These are phyloP conservation scores for Moelleriella libera DNA, from an alignment of 2,329 filamentous ascomycete genomes.

Conservation along the genomic window DNA sequence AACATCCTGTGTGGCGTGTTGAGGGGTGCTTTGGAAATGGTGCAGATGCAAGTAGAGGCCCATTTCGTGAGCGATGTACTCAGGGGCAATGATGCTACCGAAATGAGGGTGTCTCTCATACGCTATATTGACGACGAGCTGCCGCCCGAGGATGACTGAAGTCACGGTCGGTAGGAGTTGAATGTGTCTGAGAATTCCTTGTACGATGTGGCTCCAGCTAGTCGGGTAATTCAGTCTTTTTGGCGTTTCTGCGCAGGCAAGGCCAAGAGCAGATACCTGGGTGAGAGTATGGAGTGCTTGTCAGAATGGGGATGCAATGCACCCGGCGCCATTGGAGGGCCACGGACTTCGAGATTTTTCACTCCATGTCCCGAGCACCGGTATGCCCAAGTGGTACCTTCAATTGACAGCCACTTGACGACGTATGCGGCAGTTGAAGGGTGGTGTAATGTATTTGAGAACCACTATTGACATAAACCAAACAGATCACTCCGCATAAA, in stretches of 20 bases:
- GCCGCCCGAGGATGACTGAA: slow-evolving; percentile 81
- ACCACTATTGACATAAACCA: slow-evolving; percentile 3
- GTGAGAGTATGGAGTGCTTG: too few species aligned
- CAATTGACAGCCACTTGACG: not conserved
- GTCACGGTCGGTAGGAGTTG: too few species aligned
- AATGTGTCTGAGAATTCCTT: too few species aligned
- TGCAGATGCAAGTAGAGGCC: slow-evolving; percentile 97
- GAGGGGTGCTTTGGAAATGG: slow-evolving; percentile 89
- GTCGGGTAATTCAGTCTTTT: too few species aligned
- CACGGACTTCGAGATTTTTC: too few species aligned
- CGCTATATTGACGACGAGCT: slow-evolving; percentile 96
- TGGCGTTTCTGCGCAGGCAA: too few species aligned
- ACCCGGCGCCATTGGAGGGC: too few species aligned
- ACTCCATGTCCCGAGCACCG: too few species aligned
- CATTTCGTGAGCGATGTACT: slow-evolving; percentile 92
- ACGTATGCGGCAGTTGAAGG: not conserved
- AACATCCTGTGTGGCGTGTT: slow-evolving; percentile 93
- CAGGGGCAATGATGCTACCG: slow-evolving; percentile 86
- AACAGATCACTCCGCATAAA: not conserved
- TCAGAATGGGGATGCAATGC: too few species aligned
- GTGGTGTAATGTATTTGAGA: slow-evolving; percentile 4
- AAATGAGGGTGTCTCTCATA: slow-evolving; percentile 87
- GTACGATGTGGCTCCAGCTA: too few species aligned
- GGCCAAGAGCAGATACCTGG: too few species aligned
- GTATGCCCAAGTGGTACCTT: not conserved